Evolutionary conservation across 2,329 filamentous ascomycete genomes (phyloP).

Genomic region (Cladosporium halotolerans): DNA sequence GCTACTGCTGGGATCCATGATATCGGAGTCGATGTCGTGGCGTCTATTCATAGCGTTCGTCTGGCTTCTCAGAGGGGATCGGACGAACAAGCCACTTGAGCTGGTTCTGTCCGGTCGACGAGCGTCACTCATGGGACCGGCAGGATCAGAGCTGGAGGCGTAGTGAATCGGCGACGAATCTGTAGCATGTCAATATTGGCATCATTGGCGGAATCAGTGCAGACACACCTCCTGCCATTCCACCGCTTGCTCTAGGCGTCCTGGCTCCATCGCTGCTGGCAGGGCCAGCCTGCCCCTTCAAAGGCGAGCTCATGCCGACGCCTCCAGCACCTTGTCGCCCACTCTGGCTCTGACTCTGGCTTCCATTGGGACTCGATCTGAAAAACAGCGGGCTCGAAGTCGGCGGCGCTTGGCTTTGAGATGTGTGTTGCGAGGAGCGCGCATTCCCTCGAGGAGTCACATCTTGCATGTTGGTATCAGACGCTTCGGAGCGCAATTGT

Average conservation of each 20-base stretch:
- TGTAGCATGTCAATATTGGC: conserved; percentile 35
- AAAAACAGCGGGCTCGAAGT: conserved; percentile 78
- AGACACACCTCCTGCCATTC: conserved; percentile 54
- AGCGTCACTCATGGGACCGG: conserved; percentile 33
- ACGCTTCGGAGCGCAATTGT: conserved; percentile 38
- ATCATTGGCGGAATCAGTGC: not conserved
- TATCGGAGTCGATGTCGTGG: conserved; percentile 81
- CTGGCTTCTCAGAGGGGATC: conserved; percentile 50
- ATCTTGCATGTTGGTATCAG: conserved; percentile 26
- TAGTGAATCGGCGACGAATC: conserved; percentile 92
- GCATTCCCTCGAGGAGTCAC: conserved; percentile 40
- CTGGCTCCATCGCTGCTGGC: conserved; percentile 54
- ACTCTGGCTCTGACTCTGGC: conserved; percentile 27
- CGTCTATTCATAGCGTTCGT: conserved; percentile 57
- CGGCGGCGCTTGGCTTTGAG: conserved; percentile 27
- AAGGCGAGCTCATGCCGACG: conserved; percentile 44
- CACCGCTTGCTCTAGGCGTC: conserved; percentile 62
- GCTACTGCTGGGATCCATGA: conserved; percentile 47
- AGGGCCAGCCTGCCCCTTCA: conserved; percentile 28
- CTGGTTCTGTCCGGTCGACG: conserved; percentile 56
- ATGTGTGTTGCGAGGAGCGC: conserved; percentile 38
- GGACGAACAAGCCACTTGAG: conserved; percentile 75
- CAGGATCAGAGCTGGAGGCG: conserved; percentile 68
- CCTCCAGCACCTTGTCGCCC: conserved; percentile 16
- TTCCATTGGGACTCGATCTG: conserved; percentile 53